Percentiles rank a stretch among this genome's conserved stretches.
These are phyloP conservation scores for Aspergillus haitiensis DNA, from an alignment of 495 filamentous ascomycete species.

Conservation along the genomic window DNA sequence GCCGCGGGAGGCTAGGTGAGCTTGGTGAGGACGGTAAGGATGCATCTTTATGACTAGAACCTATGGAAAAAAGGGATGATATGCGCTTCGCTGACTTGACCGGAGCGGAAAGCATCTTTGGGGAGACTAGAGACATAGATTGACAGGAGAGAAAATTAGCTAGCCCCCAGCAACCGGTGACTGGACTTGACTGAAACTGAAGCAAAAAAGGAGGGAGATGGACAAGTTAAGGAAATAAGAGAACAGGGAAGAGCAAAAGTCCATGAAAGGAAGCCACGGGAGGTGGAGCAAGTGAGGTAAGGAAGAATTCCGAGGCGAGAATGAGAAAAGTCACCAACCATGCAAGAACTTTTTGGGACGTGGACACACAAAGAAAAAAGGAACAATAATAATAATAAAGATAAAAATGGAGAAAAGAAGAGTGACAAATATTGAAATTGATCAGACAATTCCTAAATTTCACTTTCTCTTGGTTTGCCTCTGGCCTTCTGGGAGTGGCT, in stretches of 20 bases:
- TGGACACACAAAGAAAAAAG: not conserved
- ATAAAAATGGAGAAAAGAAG: slow-evolving; percentile 17
- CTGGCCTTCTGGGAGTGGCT: slow-evolving; percentile 13
- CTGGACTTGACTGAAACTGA: slow-evolving; percentile 1
- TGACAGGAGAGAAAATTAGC: slow-evolving; percentile 15
- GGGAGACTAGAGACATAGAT: slow-evolving; percentile 14
- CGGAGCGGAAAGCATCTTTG: slow-evolving; percentile 49
- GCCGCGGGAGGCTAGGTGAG: slow-evolving; percentile 28
- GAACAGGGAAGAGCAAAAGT: slow-evolving; percentile 8
- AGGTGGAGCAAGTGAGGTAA: slow-evolving; percentile 7
- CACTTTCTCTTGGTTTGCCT: slow-evolving; percentile 5
- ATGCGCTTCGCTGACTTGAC: slow-evolving; percentile 53
- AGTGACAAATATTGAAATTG: slow-evolving; percentile 2
- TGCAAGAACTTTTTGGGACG: slow-evolving; percentile 14
- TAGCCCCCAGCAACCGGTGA: slow-evolving; percentile 10
- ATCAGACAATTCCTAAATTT: slow-evolving; percentile 6
- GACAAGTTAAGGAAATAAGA: slow-evolving; percentile 7
- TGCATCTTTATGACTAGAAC: slow-evolving; percentile 36
- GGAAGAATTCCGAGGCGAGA: not conserved
- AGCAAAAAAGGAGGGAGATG: slow-evolving; percentile 1
- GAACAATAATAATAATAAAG: slow-evolving; percentile 15
- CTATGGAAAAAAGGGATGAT: slow-evolving; percentile 49
- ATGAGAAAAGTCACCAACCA: slow-evolving; percentile 32
- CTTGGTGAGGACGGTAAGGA: slow-evolving; percentile 31
- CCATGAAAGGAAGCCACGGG: slow-evolving; percentile 12